phyloP scores from a whole-genome alignment of 495 filamentous ascomycete genomes.

The Penicillium pulvis region DNA sequence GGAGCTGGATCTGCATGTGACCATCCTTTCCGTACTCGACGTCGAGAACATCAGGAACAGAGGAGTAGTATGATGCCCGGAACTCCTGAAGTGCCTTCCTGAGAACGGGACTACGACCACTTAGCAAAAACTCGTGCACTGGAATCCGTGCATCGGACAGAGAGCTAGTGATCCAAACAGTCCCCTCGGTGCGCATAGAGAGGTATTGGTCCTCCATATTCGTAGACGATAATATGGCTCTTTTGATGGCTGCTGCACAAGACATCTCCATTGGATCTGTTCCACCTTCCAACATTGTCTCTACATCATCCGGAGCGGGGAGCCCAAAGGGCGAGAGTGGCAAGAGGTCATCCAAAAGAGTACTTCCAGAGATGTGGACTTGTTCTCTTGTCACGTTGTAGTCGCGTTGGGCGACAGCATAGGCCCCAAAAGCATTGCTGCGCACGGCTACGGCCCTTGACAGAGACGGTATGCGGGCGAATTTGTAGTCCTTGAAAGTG shows the following conservation, averaged over 20 bases:
- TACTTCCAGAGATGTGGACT: constrained; percentile 61
- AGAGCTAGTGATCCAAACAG: constrained; percentile 55
- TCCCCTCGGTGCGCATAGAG: constrained; percentile 32
- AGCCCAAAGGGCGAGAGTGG: constrained; percentile 63
- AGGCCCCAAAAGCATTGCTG: constrained; percentile 85
- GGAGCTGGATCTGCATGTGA: constrained; percentile 57
- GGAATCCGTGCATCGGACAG: constrained; percentile 70
- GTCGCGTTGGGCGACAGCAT: constrained; percentile 84
- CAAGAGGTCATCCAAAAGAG: constrained; percentile 73
- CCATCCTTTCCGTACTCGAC: constrained; percentile 56
- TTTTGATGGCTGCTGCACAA: constrained; percentile 35
- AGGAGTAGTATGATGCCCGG: constrained; percentile 43
- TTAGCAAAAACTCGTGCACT: constrained; percentile 78
- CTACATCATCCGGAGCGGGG: constrained; percentile 19
- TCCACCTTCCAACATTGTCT: constrained; percentile 16
- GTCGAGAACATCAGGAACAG: constrained; percentile 59
- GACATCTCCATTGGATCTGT: constrained; percentile 18
- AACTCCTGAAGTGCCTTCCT: constrained; percentile 61
- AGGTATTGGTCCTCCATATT: constrained; percentile 60
- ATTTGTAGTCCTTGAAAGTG: constrained; percentile 80
- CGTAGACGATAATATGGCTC: constrained; percentile 51
- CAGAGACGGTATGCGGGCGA: constrained; percentile 82
- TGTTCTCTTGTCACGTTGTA: constrained; percentile 79
- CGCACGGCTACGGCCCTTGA: constrained; percentile 81
- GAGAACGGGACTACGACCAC: constrained; percentile 70